Evolutionary conservation across 1,139 yeast species (phyloP).

Genomic region (Taiozyma sp.): DNA sequence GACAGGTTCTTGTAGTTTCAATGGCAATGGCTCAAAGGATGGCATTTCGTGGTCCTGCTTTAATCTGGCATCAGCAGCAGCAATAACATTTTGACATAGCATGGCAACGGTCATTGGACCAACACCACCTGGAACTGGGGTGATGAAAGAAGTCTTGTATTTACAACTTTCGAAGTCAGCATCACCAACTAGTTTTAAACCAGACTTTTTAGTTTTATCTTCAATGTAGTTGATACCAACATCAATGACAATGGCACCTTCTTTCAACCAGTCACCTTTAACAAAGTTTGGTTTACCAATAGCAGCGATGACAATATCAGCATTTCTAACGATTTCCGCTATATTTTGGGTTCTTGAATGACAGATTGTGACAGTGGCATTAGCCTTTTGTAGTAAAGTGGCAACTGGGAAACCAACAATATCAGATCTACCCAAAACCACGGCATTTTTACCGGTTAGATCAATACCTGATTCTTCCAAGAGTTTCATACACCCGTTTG

Average conservation of each 20-base stretch:
- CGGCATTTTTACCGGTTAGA: conserved; percentile 79
- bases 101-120: conserved; percentile 99
- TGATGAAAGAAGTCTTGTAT: conserved; percentile 66
- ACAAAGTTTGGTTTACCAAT: conserved; percentile 82
- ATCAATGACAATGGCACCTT: conserved; percentile 84
- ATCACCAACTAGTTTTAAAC: conserved; percentile 89
- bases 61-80: conserved; percentile 64
- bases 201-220: conserved; percentile 74
- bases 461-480: conserved; percentile 58
- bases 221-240: conserved; percentile 92
- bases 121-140: conserved; percentile 99
- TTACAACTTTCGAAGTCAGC: conserved; percentile 74
- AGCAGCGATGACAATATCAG: conserved; percentile 92
- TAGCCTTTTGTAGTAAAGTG: conserved; percentile 75
- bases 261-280: conserved; percentile 85
- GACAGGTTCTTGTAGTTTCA: conserved; percentile 70
- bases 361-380: conserved; percentile 69
- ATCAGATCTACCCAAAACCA: conserved; percentile 93
- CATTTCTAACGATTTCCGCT: conserved; percentile 55
- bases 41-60: conserved; percentile 42
- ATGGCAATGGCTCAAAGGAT: conserved; percentile 55
- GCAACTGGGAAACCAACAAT: conserved; percentile 96
- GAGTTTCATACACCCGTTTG: conserved; percentile 86
- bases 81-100: conserved; percentile 81
- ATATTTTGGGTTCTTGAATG: conserved; percentile 68